Evolutionary conservation across 2,329 filamentous ascomycete species (phyloP).

Genomic region (Huntiella savannae): DNA sequence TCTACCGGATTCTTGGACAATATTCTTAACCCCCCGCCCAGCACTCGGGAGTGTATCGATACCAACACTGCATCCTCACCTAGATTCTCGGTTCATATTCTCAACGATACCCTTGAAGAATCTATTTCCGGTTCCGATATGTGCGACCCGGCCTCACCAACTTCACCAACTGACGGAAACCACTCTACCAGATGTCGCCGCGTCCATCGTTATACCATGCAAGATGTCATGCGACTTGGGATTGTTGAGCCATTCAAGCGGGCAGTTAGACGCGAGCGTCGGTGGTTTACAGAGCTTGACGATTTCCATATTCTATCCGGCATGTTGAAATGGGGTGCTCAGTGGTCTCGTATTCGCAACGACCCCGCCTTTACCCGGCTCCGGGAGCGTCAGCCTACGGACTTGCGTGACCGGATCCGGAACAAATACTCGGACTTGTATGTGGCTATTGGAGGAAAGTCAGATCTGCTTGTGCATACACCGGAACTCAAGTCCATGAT

Average conservation of each 20-base stretch:
- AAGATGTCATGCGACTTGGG: slow-evolving; percentile 36
- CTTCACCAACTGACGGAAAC: slow-evolving; percentile 13
- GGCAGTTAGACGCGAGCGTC: slow-evolving; percentile 38
- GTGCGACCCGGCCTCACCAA: neutral
- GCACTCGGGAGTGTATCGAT: neutral
- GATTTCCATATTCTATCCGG: slow-evolving; percentile 43
- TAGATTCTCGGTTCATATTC: neutral
- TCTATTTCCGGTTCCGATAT: neutral
- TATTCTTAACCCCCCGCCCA: slow-evolving; percentile 6
- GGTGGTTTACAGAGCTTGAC: slow-evolving; percentile 43
- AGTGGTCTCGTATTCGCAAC: slow-evolving; percentile 47
- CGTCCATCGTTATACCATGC: slow-evolving; percentile 35
- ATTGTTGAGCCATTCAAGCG: slow-evolving; percentile 44
- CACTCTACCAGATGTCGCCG: slow-evolving; percentile 28
- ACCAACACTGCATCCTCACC: neutral
- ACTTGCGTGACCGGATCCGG: slow-evolving; percentile 41
- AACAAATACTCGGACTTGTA: slow-evolving; percentile 40
- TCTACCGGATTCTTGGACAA: neutral
- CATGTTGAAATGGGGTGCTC: slow-evolving; percentile 38
- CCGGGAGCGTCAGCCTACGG: slow-evolving; percentile 36
- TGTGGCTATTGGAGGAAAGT: neutral
- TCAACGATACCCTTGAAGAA: slow-evolving; percentile 15
- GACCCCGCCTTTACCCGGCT: slow-evolving; percentile 39
- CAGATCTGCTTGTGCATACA: too few species aligned
- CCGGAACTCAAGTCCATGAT: too few species aligned